These are phyloP conservation scores for Suhomyces kilbournensis DNA, from an alignment of 805 yeast genomes.

Conservation along the genomic window DNA sequence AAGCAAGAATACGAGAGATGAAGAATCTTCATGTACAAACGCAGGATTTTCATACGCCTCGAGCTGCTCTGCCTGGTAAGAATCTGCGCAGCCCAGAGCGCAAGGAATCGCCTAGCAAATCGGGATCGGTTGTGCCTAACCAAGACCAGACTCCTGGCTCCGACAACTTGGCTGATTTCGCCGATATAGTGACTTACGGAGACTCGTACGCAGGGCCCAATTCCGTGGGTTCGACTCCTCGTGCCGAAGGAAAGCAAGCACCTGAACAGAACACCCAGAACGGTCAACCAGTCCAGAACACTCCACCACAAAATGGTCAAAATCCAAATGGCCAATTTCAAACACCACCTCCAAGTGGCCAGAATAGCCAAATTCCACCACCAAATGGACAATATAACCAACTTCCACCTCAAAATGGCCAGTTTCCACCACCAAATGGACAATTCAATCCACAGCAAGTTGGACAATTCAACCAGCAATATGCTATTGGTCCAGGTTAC, in stretches of 20 bases:
- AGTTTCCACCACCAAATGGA: background rate
- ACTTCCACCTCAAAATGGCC: background rate
- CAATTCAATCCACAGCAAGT: background rate
- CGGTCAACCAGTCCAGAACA: background rate
- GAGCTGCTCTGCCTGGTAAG: background rate
- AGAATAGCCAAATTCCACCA: background rate
- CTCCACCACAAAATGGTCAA: background rate
- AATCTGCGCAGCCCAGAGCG: background rate
- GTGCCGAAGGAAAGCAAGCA: background rate
- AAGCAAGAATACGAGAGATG: conserved; percentile 9
- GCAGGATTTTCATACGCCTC: background rate
- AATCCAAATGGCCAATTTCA: background rate
- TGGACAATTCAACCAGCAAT: background rate
- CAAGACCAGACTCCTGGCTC: background rate
- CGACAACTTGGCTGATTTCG: conserved; percentile 33
- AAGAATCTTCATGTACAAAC: background rate
- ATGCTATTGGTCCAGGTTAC: background rate
- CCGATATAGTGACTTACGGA: conserved; percentile 38
- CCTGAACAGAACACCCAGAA: background rate
- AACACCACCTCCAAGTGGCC: background rate
- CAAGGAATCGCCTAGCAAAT: background rate
- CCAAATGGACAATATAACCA: background rate
- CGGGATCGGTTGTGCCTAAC: background rate
- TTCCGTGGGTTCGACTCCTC: conserved; percentile 1
- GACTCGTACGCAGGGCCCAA: conserved; percentile 16